Conservation (phyloP, 331 rosid species). For the Pyracantha coccinea region DNA sequence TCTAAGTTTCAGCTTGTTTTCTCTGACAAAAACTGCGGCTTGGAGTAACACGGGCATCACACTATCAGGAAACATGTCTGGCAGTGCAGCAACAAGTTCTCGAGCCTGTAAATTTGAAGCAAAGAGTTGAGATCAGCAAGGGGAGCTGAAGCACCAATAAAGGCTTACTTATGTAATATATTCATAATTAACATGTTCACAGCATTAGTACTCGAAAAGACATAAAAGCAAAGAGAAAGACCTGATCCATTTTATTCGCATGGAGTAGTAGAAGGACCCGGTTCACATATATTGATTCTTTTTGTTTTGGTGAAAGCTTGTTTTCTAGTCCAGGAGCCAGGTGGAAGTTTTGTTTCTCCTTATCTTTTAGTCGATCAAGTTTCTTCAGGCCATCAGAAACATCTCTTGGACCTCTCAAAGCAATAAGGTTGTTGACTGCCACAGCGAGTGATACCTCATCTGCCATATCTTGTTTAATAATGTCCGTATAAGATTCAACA, state of each 20-base stretch:
- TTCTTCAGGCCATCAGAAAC: constrained; percentile 89
- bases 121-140: constrained; percentile 17
- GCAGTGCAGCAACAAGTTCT: constrained; percentile 63
- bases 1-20: no score
- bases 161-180: neutral
- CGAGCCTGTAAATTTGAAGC: constrained; percentile 42
- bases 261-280: constrained; percentile 86
- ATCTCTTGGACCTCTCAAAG: constrained; percentile 82
- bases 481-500: constrained; percentile 48
- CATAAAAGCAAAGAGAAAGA: constrained; percentile 13
- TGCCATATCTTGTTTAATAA: constrained; percentile 65
- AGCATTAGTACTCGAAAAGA: neutral
- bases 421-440: constrained; percentile 82
- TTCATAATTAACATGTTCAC: neutral
- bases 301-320: constrained; percentile 65
- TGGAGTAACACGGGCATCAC: constrained; percentile 54
- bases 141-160: constrained; percentile 5
- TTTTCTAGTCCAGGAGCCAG: constrained; percentile 64
- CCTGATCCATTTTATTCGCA: constrained; percentile 90
- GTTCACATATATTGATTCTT: constrained; percentile 72
- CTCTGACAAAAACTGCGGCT: constrained; percentile 85
- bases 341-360: constrained; percentile 59
- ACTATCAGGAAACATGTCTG: constrained; percentile 52
- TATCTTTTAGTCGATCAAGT: constrained; percentile 80
- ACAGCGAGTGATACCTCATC: constrained; percentile 85